These are phyloP conservation scores for Leersia perrieri DNA, from an alignment of 176 grass and related monocot genomes.

Conservation along the genomic window DNA sequence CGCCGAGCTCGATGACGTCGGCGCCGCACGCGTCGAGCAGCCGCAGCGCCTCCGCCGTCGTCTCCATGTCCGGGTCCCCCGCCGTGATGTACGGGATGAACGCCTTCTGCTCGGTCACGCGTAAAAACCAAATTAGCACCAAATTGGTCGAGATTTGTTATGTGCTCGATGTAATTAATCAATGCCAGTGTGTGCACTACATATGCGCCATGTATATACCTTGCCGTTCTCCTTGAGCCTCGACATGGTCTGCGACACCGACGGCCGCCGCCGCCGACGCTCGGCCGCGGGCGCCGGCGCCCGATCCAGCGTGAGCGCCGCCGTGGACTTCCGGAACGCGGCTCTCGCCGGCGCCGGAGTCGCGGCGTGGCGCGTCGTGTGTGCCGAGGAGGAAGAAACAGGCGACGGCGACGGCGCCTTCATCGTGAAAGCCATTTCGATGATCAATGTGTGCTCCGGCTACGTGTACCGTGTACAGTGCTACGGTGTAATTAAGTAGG, in stretches of 20 bases:
- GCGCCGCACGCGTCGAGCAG: conserved; percentile 65
- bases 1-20: conserved; percentile 78
- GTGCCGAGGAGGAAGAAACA: background rate
- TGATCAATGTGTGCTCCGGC: no score
- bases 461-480: no score
- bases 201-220: no score
- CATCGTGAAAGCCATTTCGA: conserved; percentile 30
- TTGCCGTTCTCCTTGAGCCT: conserved; percentile 31
- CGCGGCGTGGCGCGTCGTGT: background rate
- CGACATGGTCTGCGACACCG: conserved; percentile 36
- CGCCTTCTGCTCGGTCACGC: conserved; percentile 20
- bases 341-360: background rate
- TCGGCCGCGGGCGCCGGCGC: background rate
- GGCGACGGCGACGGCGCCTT: background rate
- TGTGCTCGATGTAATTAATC: no score
- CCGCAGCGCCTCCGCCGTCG: conserved; percentile 63
- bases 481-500: no score
- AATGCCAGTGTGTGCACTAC: no score
- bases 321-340: background rate
- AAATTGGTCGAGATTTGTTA: no score
- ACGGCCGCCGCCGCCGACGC: background rate
- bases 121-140: no score
- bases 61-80: conserved; percentile 77
- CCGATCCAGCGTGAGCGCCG: background rate
- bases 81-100: conserved; percentile 87